Conservation (phyloP, 805 yeast species). For the Pichia eremophila region DNA sequence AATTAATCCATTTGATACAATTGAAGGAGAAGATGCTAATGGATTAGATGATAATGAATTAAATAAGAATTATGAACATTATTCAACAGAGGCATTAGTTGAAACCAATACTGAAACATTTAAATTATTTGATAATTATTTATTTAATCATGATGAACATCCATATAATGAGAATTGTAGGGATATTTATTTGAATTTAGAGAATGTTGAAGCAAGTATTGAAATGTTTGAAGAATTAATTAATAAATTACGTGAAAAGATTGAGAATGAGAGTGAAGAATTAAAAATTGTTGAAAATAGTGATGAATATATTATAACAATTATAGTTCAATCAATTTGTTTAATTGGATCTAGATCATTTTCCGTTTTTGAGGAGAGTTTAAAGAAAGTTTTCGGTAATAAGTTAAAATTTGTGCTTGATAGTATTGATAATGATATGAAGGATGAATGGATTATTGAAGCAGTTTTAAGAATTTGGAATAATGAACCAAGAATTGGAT, state of each 20-base stretch:
- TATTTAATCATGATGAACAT: slow-evolving; percentile 27
- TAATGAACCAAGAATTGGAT: slow-evolving; percentile 55
- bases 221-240: slow-evolving; percentile 23
- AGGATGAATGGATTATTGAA: slow-evolving; percentile 36
- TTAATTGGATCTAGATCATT: slow-evolving; percentile 83
- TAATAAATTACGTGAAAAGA: slow-evolving; percentile 14
- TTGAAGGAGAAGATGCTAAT: slow-evolving; percentile 1
- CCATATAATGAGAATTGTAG: slow-evolving; percentile 25
- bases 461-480: slow-evolving; percentile 59
- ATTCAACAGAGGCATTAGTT: slow-evolving; percentile 2
- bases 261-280: slow-evolving; percentile 9
- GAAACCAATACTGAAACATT: slow-evolving; percentile 20
- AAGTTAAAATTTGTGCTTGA: slow-evolving; percentile 18
- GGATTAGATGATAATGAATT: slow-evolving; percentile 5
- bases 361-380: slow-evolving; percentile 57
- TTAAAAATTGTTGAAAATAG: slow-evolving; percentile 15
- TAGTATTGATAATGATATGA: slow-evolving; percentile 18
- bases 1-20: slow-evolving; percentile 8
- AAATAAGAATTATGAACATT: slow-evolving; percentile 8
- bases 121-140: slow-evolving; percentile 25
- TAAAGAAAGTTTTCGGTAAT: slow-evolving; percentile 23
- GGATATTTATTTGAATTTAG: slow-evolving; percentile 25
- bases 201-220: slow-evolving; percentile 20
- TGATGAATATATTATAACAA: slow-evolving; percentile 41
- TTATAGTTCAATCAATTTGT: slow-evolving; percentile 63